A percentile compares a stretch with the other conserved stretches of the same genome.
These are phyloP conservation scores for Thermothelomyces thermophilus DNA, from an alignment of 2,329 filamentous ascomycete species.

Conservation along the genomic window DNA sequence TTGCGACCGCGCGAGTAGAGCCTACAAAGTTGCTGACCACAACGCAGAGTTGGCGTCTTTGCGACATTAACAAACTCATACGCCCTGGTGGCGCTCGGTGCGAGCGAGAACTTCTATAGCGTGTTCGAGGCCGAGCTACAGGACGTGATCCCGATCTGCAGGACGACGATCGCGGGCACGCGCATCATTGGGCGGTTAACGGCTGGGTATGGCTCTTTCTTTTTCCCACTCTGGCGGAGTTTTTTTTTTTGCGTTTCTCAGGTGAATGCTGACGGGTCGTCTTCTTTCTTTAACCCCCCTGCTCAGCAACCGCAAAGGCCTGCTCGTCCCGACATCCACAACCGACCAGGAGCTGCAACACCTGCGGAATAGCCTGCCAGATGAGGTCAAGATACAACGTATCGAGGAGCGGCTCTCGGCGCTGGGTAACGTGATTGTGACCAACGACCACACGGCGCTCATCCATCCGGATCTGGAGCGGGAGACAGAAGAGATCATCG, in stretches of 20 bases:
- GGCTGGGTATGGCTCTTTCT: slow-evolving; percentile 57
- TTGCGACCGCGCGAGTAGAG: slow-evolving; percentile 9
- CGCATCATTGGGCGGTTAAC: slow-evolving; percentile 94
- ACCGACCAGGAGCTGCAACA: slow-evolving; percentile 98
- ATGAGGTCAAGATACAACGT: slow-evolving; percentile 86
- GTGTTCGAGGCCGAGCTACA: slow-evolving; percentile 97
- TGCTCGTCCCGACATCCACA: slow-evolving; percentile 90
- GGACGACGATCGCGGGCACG: slow-evolving; percentile 93
- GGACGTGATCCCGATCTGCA: slow-evolving; percentile 94
- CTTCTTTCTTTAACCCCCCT: no score
- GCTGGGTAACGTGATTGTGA: slow-evolving; percentile 92
- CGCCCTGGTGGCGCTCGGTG: slow-evolving; percentile 86
- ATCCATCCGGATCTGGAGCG: slow-evolving; percentile 95
- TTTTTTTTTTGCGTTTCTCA: background rate
- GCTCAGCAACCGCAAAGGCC: slow-evolving; percentile 82
- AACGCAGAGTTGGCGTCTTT: slow-evolving; percentile 83
- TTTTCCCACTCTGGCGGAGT: no score
- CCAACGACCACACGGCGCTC: slow-evolving; percentile 93
- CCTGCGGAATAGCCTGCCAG: slow-evolving; percentile 88
- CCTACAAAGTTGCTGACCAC: slow-evolving; percentile 11
- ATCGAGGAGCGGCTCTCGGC: slow-evolving; percentile 96
- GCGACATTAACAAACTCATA: slow-evolving; percentile 95
- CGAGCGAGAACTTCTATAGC: slow-evolving; percentile 98
- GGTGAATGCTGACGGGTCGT: slow-evolving; percentile 8
- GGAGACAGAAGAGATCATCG: slow-evolving; percentile 97